Percentiles rank a stretch among this genome's conserved stretches.
phyloP scores from a whole-genome alignment of 371 early-diverging fungal genomes.

The Mortierella sp. region DNA sequence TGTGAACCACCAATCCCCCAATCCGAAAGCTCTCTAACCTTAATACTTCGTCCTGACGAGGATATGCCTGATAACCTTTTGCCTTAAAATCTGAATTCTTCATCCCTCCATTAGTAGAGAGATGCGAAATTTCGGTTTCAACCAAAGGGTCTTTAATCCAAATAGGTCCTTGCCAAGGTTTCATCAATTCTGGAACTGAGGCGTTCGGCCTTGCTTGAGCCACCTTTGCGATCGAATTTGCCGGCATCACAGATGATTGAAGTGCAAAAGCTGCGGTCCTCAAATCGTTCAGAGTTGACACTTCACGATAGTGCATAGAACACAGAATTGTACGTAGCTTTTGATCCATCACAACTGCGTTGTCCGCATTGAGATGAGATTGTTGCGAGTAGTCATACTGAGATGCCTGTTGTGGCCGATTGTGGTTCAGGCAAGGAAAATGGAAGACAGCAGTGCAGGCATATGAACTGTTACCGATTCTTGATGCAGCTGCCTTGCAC shows the following conservation, averaged over 20 bases:
- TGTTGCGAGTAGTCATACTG: background rate
- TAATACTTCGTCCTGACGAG: background rate
- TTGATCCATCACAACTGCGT: slow-evolving; percentile 24
- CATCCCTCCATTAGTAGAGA: background rate
- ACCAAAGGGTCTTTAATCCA: slow-evolving; percentile 14
- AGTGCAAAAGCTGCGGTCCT: slow-evolving; percentile 22
- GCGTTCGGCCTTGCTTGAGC: background rate
- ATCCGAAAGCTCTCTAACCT: slow-evolving; percentile 4
- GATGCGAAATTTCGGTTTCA: background rate
- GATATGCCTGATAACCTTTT: background rate
- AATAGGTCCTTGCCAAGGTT: background rate
- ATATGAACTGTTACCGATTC: background rate
- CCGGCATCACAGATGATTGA: slow-evolving; percentile 2
- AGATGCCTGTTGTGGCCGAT: background rate
- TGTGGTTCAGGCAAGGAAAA: slow-evolving; percentile 14
- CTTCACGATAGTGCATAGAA: slow-evolving; percentile 31
- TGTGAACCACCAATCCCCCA: slow-evolving; percentile 17
- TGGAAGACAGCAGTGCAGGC: slow-evolving; percentile 28
- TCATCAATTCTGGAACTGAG: background rate
- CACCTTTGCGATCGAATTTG: background rate
- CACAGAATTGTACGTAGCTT: slow-evolving; percentile 26
- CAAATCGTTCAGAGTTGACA: slow-evolving; percentile 29
- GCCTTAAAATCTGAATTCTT: background rate
- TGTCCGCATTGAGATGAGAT: background rate
- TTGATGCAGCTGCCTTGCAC: slow-evolving; percentile 24